Base-by-base conservation (phyloP, 1,284 basidiomycete species). In the Leccinum solheimii region DNA sequence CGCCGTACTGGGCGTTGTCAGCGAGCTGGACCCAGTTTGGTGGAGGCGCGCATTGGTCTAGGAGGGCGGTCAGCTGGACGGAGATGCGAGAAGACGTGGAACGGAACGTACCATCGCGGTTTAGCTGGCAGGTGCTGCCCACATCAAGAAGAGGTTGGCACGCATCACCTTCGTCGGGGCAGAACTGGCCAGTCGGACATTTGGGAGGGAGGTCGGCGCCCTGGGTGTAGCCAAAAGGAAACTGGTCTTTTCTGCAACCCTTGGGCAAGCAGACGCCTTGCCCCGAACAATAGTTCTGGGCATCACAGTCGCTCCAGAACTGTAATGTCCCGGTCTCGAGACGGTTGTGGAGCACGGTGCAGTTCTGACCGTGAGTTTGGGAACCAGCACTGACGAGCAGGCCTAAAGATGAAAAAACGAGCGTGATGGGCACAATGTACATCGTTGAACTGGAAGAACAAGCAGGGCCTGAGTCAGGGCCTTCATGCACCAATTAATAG, bases 131-230 rank as follows among this genome's bases (percentile, higher is more conserved):
- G 6, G 54, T 26, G 10, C 84, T 86, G 30, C 83, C 87, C 0
- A 92, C 84, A 0, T 82, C 57, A 5, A 91, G 77, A 49, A 89
- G 69, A 11, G 76, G 67, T 70, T 88, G 83, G 77, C 94, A 96
- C 2, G 75, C 78, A 68, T 88, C 86, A 64, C 85, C 86, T 75
- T 95, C 93, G 70, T 96, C 93, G 1, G 93, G 94, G 75, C 94
- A 96, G 76, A 93, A 94, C 65, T 81, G 70, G 26, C 84, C 87
- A 19, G 68, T 66, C 3, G 76, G 73, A 69, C 93, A 95, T 64
- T 86, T 80, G 7, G 80, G 76, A 1, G 92, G 92, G 30, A 91
- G 68, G 38, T 77, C 64, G 54, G 76, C 67, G 59, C 75, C 69
- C 58, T 76, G 69, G 10, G 67, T 26, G 69, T 87, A 91, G 32